Evolutionary conservation across 768 basidiomycete species (phyloP), one percentile per base, ranked within the genome.

Genomic region (Dentipellis sp.): DNA sequence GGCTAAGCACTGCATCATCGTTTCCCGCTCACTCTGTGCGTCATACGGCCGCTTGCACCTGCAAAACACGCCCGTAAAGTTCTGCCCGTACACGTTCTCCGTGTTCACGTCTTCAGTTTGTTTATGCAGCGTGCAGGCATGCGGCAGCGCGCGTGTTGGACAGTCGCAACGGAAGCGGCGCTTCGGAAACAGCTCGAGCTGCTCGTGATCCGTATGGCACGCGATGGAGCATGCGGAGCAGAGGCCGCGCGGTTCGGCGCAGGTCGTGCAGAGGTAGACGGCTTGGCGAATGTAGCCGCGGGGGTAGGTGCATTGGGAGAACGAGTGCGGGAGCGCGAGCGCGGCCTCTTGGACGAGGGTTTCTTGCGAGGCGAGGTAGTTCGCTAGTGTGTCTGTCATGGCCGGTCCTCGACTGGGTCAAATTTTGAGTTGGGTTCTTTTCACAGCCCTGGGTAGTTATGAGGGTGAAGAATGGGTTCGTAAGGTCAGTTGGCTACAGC

Each of bases 151-250:
- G 11, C 69, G 56, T 16, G 91, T 92, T 3, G 91, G 88, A 67
- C 91, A 93, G 68, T 93, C 91, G 65, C 91, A 93, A 36, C 85
- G 81, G 65, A 92, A 91, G 57, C 75, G 71, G 61, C 90, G 80
- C 66, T 93, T 93, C 1, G 90, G 89, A 70, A 93, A 92, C 57
- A 93, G 76, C 68, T 93, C 91, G 52, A 92, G 68, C 66, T 93
- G 91, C 63, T 92, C 86, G 68, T 91, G 89, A 66, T 89, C 76
- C 12, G 87, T 87, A 66, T 94, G 91, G 66, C 91, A 94, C 21
- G 90, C 87, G 52, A 92, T 78, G 29, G 88, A 90, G 70, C 91
- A 94, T 7, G 91, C 86, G 14, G 86, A 80, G 62, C 91, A 92
- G 56, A 92, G 73, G 17, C 89, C 89, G 54, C 81, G 80, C 19